These are phyloP conservation scores for Elsinoe batatas DNA, from an alignment of 2,329 filamentous ascomycete genomes.

Conservation along the genomic window DNA sequence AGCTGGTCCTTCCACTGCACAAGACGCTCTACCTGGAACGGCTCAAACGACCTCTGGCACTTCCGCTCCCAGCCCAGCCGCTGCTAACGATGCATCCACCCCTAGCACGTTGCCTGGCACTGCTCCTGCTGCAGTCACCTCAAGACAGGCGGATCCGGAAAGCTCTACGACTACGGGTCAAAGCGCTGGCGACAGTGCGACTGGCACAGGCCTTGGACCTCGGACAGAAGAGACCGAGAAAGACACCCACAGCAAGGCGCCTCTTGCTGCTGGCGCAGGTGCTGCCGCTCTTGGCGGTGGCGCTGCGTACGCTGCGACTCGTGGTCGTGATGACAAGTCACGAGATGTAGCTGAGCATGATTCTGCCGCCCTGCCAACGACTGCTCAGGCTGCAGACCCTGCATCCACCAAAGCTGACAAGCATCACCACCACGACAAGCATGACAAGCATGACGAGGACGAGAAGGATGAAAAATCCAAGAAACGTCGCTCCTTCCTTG, in stretches of 20 bases:
- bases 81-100: conserved; percentile 9
- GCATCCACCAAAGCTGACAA: not conserved
- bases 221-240: not conserved
- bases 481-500: conserved; percentile 23
- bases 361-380: not conserved
- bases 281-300: conserved; percentile 1
- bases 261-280: conserved; percentile 8
- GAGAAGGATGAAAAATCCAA: conserved; percentile 15
- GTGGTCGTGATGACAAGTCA: conserved; percentile 3
- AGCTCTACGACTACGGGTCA: not conserved
- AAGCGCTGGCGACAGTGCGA: not conserved
- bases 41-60: not conserved
- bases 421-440: conserved; percentile 12
- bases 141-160: not conserved
- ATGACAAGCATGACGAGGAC: conserved; percentile 19
- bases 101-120: conserved; percentile 17
- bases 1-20: not conserved
- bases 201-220: not conserved
- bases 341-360: not conserved
- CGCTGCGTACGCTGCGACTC: conserved; percentile 9
- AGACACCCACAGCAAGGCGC: not conserved
- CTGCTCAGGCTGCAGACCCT: not conserved
- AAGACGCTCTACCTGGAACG: not conserved
- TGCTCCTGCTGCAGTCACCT: conserved; percentile 15
- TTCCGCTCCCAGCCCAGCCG: conserved; percentile 9